A percentile compares a stretch with the other conserved stretches of the same genome.
Conservation (phyloP, 768 basidiomycete species). For the Arthromyces matolae region DNA sequence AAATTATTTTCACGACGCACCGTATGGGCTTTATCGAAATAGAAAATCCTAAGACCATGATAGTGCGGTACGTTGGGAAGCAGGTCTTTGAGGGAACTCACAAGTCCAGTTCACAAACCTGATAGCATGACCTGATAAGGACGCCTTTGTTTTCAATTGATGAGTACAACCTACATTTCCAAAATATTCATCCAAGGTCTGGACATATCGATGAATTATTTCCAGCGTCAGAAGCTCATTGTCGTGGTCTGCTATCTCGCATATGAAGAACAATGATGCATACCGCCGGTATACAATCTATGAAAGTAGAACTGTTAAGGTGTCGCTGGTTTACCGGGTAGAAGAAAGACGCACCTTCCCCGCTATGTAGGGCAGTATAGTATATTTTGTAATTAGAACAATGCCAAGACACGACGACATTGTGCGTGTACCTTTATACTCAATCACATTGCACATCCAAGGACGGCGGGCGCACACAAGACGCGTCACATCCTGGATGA, state of each 20-base stretch:
- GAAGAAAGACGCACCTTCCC: constrained; percentile 30
- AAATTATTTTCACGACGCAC: too few species aligned
- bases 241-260: constrained; percentile 66
- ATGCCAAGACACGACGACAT: constrained; percentile 24
- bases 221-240: constrained; percentile 83
- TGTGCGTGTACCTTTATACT: constrained; percentile 83
- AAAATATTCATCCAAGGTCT: constrained; percentile 76
- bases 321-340: neutral
- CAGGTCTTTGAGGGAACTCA: constrained; percentile 36
- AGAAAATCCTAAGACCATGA: constrained; percentile 71
- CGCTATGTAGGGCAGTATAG: constrained; percentile 21
- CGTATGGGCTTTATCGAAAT: constrained; percentile 94
- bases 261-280: constrained; percentile 83
- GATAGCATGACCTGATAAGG: constrained; percentile 48
- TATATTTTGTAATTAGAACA: neutral
- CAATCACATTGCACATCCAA: constrained; percentile 93
- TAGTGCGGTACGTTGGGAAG: neutral
- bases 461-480: constrained; percentile 84
- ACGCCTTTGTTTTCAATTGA: constrained; percentile 32
- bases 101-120: constrained; percentile 94
- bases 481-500: constrained; percentile 94
- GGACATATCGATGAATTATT: constrained; percentile 81
- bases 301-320: neutral
- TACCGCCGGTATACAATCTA: constrained; percentile 85
- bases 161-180: constrained; percentile 61